Evolutionary conservation across 2,329 filamentous ascomycete genomes (phyloP), one percentile per base, ranked within the genome.

Genomic region (Colletotrichum musae): DNA sequence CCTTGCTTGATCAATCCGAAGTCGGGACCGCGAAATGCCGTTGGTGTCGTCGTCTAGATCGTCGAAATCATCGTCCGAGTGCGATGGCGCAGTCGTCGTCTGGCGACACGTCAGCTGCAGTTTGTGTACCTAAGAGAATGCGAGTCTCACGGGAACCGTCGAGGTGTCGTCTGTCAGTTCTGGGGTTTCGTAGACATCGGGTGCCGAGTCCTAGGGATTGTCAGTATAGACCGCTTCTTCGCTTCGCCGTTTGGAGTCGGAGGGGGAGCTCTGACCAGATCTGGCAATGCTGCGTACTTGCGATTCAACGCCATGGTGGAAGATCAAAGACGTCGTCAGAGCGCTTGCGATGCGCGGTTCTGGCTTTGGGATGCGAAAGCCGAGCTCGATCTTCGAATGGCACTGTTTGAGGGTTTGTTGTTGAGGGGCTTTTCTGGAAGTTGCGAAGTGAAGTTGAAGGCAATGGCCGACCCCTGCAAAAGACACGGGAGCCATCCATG

Each of bases 111-210:
- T 77, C 64, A 76, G 65, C 47, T 52, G 15, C 15, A 5, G 36
- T 4, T n/a, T 48, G 21, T 7, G 13, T 50, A 5, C 5, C 24
- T 15, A 43, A n/a, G 32, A 52, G 6, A 2, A 47, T n/a, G n/a
- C n/a, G n/a, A 16, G 26, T 80, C 88, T 80, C 84, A 95, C 93
- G 64, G 91, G 93, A 66, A 94, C 84, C 56, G 94, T 97, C 24
- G 94, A 97, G 72, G 90, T 93, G 80, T 97, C 95, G 77, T 97
- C 94, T 65, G 93, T 95, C 73, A 98, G 85, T 64, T 97, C 95
- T 73, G 95, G 95, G 16, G 96, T 98, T 82, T 98, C 95, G 85
- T 98, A 98, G 76, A 97, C 94, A 77, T 98, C 96, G 73, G 95
- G 95, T 32, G 95, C 94, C 63, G 92, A 93, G 82, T 98, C 95